These are phyloP conservation scores for Cystobasidiopsis lactophilus DNA, from an alignment of 768 basidiomycete species.

Conservation along the genomic window DNA sequence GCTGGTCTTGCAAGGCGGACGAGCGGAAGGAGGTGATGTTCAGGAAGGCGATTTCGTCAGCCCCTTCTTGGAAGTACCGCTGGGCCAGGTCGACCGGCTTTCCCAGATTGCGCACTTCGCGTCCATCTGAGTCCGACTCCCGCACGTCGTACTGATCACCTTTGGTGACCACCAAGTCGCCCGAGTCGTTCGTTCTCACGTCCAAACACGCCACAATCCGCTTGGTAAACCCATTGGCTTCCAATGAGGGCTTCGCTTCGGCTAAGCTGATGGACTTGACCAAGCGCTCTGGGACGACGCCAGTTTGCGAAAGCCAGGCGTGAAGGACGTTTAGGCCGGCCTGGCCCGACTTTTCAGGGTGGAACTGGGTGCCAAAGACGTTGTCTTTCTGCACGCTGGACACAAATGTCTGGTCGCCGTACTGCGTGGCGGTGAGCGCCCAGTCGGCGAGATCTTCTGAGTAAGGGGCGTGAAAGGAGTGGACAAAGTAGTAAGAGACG, in stretches of 20 bases:
- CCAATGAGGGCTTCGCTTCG: slow-evolving; percentile 5
- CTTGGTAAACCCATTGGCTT: slow-evolving; percentile 49
- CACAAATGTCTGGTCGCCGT: slow-evolving; percentile 78
- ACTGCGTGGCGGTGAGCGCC: slow-evolving; percentile 70
- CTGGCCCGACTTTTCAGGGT: slow-evolving; percentile 86
- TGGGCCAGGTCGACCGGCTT: slow-evolving; percentile 82
- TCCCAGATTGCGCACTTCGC: slow-evolving; percentile 70
- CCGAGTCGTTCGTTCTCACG: slow-evolving; percentile 81
- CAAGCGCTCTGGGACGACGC: slow-evolving; percentile 1
- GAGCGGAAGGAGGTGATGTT: slow-evolving; percentile 99
- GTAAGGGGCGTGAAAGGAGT: slow-evolving; percentile 74
- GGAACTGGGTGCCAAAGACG: slow-evolving; percentile 84
- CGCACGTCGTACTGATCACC: slow-evolving; percentile 98
- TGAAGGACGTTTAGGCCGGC: slow-evolving; percentile 63
- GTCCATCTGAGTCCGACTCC: slow-evolving; percentile 33
- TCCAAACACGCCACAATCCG: slow-evolving; percentile 95
- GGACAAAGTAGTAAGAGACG: slow-evolving; percentile 88
- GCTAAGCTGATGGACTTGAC: background rate
- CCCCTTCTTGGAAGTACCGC: slow-evolving; percentile 65
- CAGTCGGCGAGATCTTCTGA: slow-evolving; percentile 40
- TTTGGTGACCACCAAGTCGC: slow-evolving; percentile 95
- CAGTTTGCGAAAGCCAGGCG: slow-evolving; percentile 39
- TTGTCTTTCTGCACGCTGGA: slow-evolving; percentile 61
- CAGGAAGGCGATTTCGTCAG: slow-evolving; percentile 89
- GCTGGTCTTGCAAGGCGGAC: slow-evolving; percentile 84